phyloP scores from a whole-genome alignment of 768 basidiomycete species.

The Galerina marginata region DNA sequence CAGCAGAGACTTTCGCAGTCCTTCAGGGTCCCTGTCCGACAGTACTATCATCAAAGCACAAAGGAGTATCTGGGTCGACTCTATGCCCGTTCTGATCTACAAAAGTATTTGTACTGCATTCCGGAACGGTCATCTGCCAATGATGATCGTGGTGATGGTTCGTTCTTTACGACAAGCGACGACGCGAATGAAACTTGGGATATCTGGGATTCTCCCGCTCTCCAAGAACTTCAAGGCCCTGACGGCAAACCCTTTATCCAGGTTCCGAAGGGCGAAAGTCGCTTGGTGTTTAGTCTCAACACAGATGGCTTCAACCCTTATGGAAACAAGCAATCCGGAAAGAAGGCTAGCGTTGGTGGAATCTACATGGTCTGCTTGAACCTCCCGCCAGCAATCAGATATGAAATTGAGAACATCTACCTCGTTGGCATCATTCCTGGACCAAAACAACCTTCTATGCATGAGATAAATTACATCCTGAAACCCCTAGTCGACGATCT shows the following conservation, averaged over 20 bases:
- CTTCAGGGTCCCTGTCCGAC: neutral
- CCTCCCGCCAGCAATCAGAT: constrained; percentile 33
- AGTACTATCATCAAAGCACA: neutral
- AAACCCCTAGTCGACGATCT: constrained; percentile 41
- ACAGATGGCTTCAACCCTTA: constrained; percentile 41
- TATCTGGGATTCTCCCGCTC: constrained; percentile 7
- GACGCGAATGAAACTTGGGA: neutral
- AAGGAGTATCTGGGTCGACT: neutral
- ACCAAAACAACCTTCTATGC: constrained; percentile 34
- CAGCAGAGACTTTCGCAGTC: neutral
- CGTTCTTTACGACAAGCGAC: no score
- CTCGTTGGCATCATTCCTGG: constrained; percentile 44
- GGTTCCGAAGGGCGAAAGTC: constrained; percentile 8
- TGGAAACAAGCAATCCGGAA: constrained; percentile 28
- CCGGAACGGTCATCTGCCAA: neutral
- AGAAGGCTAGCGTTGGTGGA: constrained; percentile 24
- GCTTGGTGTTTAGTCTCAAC: constrained; percentile 31
- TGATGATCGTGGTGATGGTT: no score
- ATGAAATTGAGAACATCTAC: constrained; percentile 41
- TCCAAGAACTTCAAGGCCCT: neutral
- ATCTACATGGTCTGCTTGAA: constrained; percentile 39
- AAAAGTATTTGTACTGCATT: neutral
- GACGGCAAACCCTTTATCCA: constrained; percentile 5
- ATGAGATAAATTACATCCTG: constrained; percentile 41
- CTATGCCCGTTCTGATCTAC: neutral